These are phyloP conservation scores for Cercospora janseana DNA, from an alignment of 2,329 filamentous ascomycete species.

Conservation along the genomic window DNA sequence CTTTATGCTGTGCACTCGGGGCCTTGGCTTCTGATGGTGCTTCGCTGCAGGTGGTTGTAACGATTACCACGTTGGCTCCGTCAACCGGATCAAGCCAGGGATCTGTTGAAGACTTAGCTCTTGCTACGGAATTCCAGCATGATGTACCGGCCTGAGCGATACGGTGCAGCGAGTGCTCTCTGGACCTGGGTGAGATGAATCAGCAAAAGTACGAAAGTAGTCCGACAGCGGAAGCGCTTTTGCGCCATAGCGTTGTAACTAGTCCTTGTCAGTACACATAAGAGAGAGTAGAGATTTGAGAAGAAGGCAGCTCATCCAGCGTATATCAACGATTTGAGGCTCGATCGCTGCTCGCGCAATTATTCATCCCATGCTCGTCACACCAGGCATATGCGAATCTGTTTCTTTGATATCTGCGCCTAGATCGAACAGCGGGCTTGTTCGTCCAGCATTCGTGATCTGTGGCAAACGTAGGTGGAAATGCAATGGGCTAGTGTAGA, in stretches of 20 bases:
- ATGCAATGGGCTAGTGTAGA: slow-evolving; percentile 25
- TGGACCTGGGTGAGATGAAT: slow-evolving; percentile 31
- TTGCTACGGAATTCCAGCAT: no score
- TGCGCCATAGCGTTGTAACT: slow-evolving; percentile 1
- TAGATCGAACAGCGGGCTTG: slow-evolving; percentile 18
- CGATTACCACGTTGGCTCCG: not conserved
- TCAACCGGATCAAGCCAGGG: no score
- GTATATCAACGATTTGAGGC: slow-evolving; percentile 29
- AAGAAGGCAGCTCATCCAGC: slow-evolving; percentile 23
- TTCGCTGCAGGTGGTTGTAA: slow-evolving; percentile 13
- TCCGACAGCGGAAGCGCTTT: not conserved
- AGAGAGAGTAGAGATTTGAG: slow-evolving; percentile 21
- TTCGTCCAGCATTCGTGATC: slow-evolving; percentile 20
- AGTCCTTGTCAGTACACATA: slow-evolving; percentile 27
- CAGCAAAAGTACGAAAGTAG: slow-evolving; percentile 28
- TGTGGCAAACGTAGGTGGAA: slow-evolving; percentile 26
- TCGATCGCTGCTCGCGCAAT: slow-evolving; percentile 19
- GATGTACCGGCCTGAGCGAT: slow-evolving; percentile 19
- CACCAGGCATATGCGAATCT: slow-evolving; percentile 21
- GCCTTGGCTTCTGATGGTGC: not conserved
- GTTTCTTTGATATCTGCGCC: slow-evolving; percentile 27
- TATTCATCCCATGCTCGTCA: slow-evolving; percentile 25
- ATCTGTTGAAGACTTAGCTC: no score
- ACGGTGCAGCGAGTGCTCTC: slow-evolving; percentile 28
- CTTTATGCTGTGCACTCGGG: not conserved